Percentiles rank a stretch among this genome's conserved stretches.
phyloP scores from a whole-genome alignment of 2,329 filamentous ascomycete species.

The Ilyonectria robusta region DNA sequence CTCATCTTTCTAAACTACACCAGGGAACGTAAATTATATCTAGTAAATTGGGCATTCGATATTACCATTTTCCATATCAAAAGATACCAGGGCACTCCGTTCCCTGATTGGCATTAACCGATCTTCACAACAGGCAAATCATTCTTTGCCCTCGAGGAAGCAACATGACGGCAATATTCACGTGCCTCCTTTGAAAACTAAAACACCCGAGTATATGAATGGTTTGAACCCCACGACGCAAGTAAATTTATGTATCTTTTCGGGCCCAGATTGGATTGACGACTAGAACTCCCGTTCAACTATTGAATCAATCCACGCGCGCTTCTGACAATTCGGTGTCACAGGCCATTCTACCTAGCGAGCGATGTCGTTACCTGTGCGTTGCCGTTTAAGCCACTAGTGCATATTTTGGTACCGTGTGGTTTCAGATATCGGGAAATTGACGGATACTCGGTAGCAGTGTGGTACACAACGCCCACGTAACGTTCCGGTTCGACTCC shows the following conservation, averaged over 20 bases:
- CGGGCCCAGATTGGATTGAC: neutral
- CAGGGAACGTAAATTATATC: too few species aligned
- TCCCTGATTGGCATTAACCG: too few species aligned
- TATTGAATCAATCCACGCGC: conserved; percentile 24
- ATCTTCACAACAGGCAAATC: too few species aligned
- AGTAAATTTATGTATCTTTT: neutral
- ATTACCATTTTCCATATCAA: too few species aligned
- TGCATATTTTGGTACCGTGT: conserved; percentile 14
- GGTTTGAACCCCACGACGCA: too few species aligned
- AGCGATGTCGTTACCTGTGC: conserved; percentile 28
- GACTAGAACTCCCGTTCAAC: neutral
- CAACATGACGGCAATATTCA: too few species aligned
- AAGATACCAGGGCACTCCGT: too few species aligned
- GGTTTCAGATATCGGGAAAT: conserved; percentile 29
- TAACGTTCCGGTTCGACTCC: conserved; percentile 15
- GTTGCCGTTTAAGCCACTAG: conserved; percentile 31
- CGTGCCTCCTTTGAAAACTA: too few species aligned
- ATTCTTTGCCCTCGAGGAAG: too few species aligned
- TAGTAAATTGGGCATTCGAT: too few species aligned
- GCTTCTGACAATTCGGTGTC: conserved; percentile 18
- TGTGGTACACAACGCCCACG: conserved; percentile 34
- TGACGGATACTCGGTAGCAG: conserved; percentile 34
- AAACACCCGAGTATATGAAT: too few species aligned
- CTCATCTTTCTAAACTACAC: too few species aligned
- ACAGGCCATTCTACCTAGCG: conserved; percentile 16